Evolutionary conservation across 2,329 filamentous ascomycete genomes (phyloP).

Genomic region (Colletotrichum siamense): DNA sequence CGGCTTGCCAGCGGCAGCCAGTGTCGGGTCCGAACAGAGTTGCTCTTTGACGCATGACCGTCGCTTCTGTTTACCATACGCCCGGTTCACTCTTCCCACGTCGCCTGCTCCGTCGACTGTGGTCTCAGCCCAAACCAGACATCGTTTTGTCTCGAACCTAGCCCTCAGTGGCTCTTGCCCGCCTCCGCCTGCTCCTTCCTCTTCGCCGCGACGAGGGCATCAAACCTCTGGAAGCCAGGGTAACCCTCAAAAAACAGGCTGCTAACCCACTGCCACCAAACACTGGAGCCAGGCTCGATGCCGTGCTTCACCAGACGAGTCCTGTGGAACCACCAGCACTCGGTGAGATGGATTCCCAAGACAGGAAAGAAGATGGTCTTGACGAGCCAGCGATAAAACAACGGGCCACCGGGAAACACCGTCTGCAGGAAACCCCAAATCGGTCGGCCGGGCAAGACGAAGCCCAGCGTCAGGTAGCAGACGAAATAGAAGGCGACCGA

Average conservation of each 20-base stretch:
- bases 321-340: conserved; percentile 61
- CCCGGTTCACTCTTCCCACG: neutral
- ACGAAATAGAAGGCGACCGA: conserved; percentile 60
- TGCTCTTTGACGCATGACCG: neutral
- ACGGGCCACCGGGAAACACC: conserved; percentile 62
- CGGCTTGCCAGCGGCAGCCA: neutral
- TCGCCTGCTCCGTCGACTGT: neutral
- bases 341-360: conserved; percentile 67
- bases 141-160: neutral
- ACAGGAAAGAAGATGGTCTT: conserved; percentile 64
- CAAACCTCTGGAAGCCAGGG: conserved; percentile 55
- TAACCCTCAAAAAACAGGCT: conserved; percentile 61
- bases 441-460: conserved; percentile 57
- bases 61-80: neutral
- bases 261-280: conserved; percentile 62
- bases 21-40: neutral
- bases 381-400: conserved; percentile 64
- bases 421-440: conserved; percentile 55
- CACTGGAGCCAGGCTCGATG: conserved; percentile 45
- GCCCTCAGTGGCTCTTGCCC: conserved; percentile 42
- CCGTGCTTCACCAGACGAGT: conserved; percentile 52
- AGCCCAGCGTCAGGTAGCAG: conserved; percentile 51
- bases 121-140: neutral
- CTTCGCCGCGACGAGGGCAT: conserved; percentile 51
- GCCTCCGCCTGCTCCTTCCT: conserved; percentile 41